Evolutionary conservation across 257 asterid genomes (phyloP), one percentile per base, ranked within the genome.

Genomic region (Nicotiana benthamiana): DNA sequence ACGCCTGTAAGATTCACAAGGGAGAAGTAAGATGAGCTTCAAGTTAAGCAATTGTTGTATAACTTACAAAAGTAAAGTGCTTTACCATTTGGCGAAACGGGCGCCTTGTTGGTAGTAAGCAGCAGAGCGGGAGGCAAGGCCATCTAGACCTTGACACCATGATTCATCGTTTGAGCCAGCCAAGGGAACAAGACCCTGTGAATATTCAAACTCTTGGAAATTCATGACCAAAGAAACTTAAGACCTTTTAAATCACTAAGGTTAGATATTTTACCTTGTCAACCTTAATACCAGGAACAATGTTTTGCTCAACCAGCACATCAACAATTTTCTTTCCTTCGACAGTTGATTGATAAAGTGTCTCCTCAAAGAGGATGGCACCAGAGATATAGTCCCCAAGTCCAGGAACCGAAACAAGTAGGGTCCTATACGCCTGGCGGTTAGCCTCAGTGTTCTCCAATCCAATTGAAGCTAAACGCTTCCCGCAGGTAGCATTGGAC

Each of bases 111-210:
- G 90, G 86, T 92, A 92, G 87, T 92, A 92, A 72, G 94, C 94
- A 63, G 94, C 93, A 2, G 96, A 85, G n/a, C 97, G 88, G 24
- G 97, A 92, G 75, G 93, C 96, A 72, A 92, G 87, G 43, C 96
- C 96, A 52, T 92, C 97, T 12, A 91, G 93, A 79, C 97, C 97
- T 86, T 92, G 96, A 90, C 97, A 92, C 96, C 94, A 92, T 0
- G 96, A 92, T 81, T 92, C 96, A 63, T 92, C 43, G 81, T 92
- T 92, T 12, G 94, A 92, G 80, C 95, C 97, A 79, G 80, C 89
- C 81, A 92, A 85, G 46, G 94, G 97, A 40, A 92, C 97, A 43
- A 92, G 87, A 89, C 97, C 97, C 97, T 90, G 66, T 75, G 48
- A 82, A 9, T 61, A 36, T 54, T 63, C 16, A 7, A 46, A 46